A percentile compares a stretch with the other conserved stretches of the same genome.
Conservation (phyloP, 2,329 filamentous ascomycete species). For the Rutstroemia sp. region DNA sequence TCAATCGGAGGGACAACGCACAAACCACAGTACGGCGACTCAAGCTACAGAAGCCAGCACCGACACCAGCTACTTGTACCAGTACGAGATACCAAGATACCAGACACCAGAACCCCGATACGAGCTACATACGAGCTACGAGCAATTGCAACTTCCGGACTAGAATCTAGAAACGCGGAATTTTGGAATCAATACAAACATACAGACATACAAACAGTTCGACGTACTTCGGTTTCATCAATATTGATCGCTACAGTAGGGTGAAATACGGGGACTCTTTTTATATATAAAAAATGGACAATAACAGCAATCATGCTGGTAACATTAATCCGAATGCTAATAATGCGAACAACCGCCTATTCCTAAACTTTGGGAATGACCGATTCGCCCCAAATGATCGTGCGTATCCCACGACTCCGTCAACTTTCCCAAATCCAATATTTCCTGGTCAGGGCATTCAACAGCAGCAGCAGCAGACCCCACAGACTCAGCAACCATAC, state of each 20-base stretch:
- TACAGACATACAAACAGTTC: no score
- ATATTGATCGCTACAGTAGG: background rate
- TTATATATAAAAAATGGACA: constrained; percentile 7
- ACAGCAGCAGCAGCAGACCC: constrained; percentile 30
- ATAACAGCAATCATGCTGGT: constrained; percentile 10
- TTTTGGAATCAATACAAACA: background rate
- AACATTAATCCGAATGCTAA: constrained; percentile 11
- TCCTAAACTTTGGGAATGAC: constrained; percentile 36
- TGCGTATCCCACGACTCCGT: constrained; percentile 81
- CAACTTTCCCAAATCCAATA: constrained; percentile 91
- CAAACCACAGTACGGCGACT: no score
- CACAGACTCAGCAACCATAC: constrained; percentile 36
- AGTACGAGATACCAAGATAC: no score
- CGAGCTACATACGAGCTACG: no score
- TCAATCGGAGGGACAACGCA: no score
- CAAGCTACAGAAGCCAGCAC: no score
- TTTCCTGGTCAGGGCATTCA: constrained; percentile 29
- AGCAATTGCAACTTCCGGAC: no score
- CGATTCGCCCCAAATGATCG: constrained; percentile 57
- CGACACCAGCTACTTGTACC: no score
- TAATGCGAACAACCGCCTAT: constrained; percentile 23
- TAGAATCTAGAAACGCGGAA: no score
- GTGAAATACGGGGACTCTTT: background rate
- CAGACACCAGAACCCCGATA: no score
- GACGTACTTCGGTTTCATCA: background rate